Evolutionary conservation across 2,329 filamentous ascomycete species (phyloP).

Genomic region (Aureobasidium sp.): DNA sequence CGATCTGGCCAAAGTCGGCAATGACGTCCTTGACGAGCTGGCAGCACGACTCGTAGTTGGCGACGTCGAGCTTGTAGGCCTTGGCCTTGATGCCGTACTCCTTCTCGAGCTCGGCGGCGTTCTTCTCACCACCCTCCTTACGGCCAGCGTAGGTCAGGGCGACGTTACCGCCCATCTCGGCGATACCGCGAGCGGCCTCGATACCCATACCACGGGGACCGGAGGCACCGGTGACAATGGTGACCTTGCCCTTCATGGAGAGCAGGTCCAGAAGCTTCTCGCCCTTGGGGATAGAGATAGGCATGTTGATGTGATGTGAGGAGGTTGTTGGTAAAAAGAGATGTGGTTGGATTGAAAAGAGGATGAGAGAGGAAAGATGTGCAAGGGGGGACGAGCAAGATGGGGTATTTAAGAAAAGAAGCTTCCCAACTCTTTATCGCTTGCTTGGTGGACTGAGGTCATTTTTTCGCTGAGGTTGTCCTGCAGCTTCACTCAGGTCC

Average conservation of each 20-base stretch:
- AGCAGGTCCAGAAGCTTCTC: conserved; percentile 51
- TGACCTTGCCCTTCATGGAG: conserved; percentile 48
- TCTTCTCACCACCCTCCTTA: conserved; percentile 56
- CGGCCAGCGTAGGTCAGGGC: conserved; percentile 62
- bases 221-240: conserved; percentile 47
- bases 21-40: conserved; percentile 53
- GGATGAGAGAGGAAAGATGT: conserved; percentile 8
- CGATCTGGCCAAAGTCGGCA: conserved; percentile 63
- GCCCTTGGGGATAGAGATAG: conserved; percentile 37
- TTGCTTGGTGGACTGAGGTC: conserved; percentile 11
- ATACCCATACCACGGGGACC: conserved; percentile 63
- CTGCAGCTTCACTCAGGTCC: conserved; percentile 2
- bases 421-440: not conserved
- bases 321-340: conserved; percentile 12
- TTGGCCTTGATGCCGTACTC: conserved; percentile 59
- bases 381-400: not conserved
- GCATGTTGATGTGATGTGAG: conserved; percentile 18
- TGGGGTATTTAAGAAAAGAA: conserved; percentile 6
- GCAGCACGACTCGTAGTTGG: conserved; percentile 50
- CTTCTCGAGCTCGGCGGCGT: conserved; percentile 54
- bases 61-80: conserved; percentile 59
- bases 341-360: conserved; percentile 4
- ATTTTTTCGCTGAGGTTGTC: not conserved
- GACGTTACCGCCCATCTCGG: conserved; percentile 57
- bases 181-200: conserved; percentile 58